A percentile compares a stretch with the other conserved stretches of the same genome.
phyloP scores from a whole-genome alignment of 2,329 filamentous ascomycete species.

The Fusarium bactridioides region DNA sequence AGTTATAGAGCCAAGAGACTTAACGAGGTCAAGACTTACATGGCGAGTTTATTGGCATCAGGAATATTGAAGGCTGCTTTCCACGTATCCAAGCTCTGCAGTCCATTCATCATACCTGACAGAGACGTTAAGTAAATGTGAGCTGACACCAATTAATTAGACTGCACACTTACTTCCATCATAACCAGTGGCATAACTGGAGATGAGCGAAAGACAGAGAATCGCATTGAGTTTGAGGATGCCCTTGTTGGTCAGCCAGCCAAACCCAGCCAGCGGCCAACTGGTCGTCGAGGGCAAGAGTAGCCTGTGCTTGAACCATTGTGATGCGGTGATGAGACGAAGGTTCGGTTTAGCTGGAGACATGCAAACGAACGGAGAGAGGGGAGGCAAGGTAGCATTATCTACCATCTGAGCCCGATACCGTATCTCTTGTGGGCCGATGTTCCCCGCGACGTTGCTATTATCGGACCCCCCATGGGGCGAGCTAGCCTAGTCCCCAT shows the following conservation, averaged over 20 bases:
- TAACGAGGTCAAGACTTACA: neutral
- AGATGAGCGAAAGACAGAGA: slow-evolving; percentile 13
- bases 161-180: neutral
- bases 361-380: neutral
- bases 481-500: neutral
- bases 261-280: slow-evolving; percentile 14
- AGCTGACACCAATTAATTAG: accelerated
- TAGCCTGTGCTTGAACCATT: slow-evolving; percentile 17
- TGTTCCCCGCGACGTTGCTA: slow-evolving; percentile 12
- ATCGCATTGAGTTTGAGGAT: slow-evolving; percentile 16
- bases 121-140: neutral
- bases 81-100: slow-evolving; percentile 13
- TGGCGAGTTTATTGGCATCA: slow-evolving; percentile 2
- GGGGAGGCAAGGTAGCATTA: slow-evolving; percentile 17
- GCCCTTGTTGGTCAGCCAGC: slow-evolving; percentile 9
- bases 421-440: slow-evolving; percentile 12
- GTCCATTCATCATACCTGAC: slow-evolving; percentile 3
- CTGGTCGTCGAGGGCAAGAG: slow-evolving; percentile 15
- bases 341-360: neutral
- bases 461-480: slow-evolving; percentile 17
- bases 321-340: neutral
- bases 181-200: slow-evolving; percentile 10
- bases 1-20: neutral
- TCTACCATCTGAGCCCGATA: neutral
- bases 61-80: slow-evolving; percentile 7